Evolutionary conservation across 495 filamentous ascomycete genomes (phyloP).

Genomic region (Talaromyces borbonicus): DNA sequence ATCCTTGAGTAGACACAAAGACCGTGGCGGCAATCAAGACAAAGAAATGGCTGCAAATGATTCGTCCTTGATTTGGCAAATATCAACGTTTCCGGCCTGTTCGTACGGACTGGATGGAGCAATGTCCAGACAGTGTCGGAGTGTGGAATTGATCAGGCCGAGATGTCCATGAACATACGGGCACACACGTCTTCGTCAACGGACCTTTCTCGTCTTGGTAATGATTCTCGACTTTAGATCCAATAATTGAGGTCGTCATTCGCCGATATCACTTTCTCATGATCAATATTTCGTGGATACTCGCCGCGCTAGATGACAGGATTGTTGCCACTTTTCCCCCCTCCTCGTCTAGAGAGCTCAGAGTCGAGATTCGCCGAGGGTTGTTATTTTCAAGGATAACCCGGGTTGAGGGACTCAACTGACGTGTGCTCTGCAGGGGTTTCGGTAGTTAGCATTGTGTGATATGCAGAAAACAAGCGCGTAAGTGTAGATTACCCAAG

Average conservation of each 20-base stretch:
- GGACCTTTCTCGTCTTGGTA: neutral
- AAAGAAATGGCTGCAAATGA: neutral
- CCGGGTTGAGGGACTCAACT: too few relatives aligned
- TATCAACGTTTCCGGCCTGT: too few relatives aligned
- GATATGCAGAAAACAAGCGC: too few relatives aligned
- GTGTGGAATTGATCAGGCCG: neutral
- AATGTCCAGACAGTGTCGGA: neutral
- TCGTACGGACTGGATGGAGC: neutral
- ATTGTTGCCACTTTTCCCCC: neutral
- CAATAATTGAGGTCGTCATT: too few relatives aligned
- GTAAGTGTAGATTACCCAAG: too few relatives aligned
- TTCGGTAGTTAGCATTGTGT: neutral
- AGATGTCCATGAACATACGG: too few relatives aligned
- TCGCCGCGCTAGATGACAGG: neutral
- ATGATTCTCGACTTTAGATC: constrained; percentile 5
- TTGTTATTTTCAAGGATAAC: neutral
- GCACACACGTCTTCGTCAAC: too few relatives aligned
- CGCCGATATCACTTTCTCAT: too few relatives aligned
- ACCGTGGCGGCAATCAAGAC: neutral
- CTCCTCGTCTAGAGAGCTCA: neutral
- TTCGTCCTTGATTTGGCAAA: too few relatives aligned
- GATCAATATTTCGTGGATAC: too few relatives aligned
- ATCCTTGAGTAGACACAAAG: too few relatives aligned
- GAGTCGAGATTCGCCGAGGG: neutral
- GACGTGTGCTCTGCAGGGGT: neutral